Percentiles rank a stretch among this genome's conserved stretches.
phyloP scores from a whole-genome alignment of 495 filamentous ascomycete genomes.

The Lasiosphaeriaceae sp. region DNA sequence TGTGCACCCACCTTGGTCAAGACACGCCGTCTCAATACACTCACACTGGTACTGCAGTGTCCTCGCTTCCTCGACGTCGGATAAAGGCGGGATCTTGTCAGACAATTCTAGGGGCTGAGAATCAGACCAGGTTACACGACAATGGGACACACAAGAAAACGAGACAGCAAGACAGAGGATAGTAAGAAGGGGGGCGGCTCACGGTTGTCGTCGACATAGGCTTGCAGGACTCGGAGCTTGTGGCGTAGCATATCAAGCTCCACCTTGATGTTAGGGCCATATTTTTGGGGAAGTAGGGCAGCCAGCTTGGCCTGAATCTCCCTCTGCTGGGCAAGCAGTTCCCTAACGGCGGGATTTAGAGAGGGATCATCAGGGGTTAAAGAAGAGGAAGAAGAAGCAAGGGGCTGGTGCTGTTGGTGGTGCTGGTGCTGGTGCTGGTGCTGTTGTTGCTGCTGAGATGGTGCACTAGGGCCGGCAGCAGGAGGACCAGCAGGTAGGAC shows the following conservation, averaged over 20 bases:
- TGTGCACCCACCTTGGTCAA: constrained; percentile 43
- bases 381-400: constrained; percentile 6
- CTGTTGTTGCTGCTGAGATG: background rate
- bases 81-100: constrained; percentile 39
- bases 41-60: constrained; percentile 47
- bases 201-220: constrained; percentile 43
- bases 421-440: background rate
- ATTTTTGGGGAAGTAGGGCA: constrained; percentile 40
- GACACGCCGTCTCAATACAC: constrained; percentile 45
- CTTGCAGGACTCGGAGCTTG: constrained; percentile 41
- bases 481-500: constrained; percentile 24
- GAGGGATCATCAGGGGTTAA: constrained; percentile 29
- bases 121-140: constrained; percentile 26
- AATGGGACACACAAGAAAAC: constrained; percentile 7
- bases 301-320: constrained; percentile 48
- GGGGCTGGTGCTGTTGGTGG: background rate
- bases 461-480: constrained; percentile 12
- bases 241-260: constrained; percentile 47
- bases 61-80: constrained; percentile 47
- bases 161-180: background rate
- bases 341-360: constrained; percentile 43
- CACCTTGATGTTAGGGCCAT: constrained; percentile 39
- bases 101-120: constrained; percentile 32
- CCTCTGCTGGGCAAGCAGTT: constrained; percentile 45
- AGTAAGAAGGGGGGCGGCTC: constrained; percentile 22